Base-by-base conservation (phyloP, 176 grass and related monocot species). In the Juncus inflexus region DNA sequence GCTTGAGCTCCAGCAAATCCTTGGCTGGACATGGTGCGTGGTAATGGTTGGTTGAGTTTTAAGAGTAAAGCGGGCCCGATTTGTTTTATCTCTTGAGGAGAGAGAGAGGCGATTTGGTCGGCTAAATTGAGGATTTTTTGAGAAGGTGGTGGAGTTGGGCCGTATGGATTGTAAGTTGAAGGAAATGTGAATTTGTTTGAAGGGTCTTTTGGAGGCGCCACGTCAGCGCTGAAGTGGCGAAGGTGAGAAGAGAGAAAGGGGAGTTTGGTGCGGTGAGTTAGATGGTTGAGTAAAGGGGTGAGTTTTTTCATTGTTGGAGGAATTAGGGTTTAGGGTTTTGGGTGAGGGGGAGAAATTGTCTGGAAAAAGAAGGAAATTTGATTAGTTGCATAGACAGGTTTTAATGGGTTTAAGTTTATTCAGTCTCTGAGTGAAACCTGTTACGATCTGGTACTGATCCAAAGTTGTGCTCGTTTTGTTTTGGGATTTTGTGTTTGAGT, bases 71-170 rank as follows among this genome's bases (percentile, higher is more conserved):
- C 75, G 1, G 94, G 94, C 41, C 87, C 85, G n/a, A 97, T 91
- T 67, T 97, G 94, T 55, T 97, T 97, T 70, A 97, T 83, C 55
- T 97, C 94, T 70, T 85, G 84, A 3, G 82, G 85, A 40, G 83
- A 82, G 6, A 97, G 80, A 8, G 77, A 67, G 3, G 85, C 82
- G 54, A 97, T 97, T 15, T 80, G 87, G 10, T 97, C 94, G 2
- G 87, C 85, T 54, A 91, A 66, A 56, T 88, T 74, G 47, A 97
- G 75, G 50, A 97, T 81, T 79, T 91, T 91, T 38, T 87, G 77
- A 3, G 94, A 97, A 6, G 77, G 82, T 63, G 92, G 79, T 15
- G 83, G 50, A 70, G 61, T 84, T 3, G 83, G 79, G 45, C 92
- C 92, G 65, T 77, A 97, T 8, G 92, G 92, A 3, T 89, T 82